Conservation (phyloP, 768 basidiomycete genomes). For the Serendipita sp. region DNA sequence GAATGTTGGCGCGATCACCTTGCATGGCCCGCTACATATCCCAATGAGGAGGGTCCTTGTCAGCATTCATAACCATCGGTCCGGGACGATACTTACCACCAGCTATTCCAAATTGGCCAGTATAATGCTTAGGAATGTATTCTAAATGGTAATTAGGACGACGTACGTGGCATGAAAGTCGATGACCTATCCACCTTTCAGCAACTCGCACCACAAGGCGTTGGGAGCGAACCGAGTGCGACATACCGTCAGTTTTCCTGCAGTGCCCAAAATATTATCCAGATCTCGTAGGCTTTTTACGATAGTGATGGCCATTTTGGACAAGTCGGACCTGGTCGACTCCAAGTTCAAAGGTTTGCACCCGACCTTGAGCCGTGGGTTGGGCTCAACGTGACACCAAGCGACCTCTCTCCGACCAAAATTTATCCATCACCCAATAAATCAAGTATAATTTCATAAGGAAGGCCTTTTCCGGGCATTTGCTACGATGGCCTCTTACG, state of each 20-base stretch:
- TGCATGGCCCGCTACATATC: not conserved
- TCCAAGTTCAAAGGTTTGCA: not conserved
- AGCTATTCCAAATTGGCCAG: not conserved
- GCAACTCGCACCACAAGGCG: too few species aligned
- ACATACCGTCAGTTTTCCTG: not conserved
- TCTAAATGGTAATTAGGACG: not conserved
- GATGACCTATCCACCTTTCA: not conserved
- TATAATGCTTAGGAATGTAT: not conserved
- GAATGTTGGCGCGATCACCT: slow-evolving; percentile 4
- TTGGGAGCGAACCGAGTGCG: not conserved
- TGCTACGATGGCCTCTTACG: not conserved
- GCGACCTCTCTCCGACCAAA: too few species aligned
- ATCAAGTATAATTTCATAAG: not conserved
- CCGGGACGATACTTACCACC: not conserved
- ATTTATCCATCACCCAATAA: not conserved
- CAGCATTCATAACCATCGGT: not conserved
- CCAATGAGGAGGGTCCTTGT: not conserved
- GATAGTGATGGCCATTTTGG: not conserved
- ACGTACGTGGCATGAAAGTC: slow-evolving; percentile 4
- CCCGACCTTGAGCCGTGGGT: not conserved
- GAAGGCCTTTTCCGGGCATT: not conserved
- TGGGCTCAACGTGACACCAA: not conserved
- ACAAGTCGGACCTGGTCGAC: not conserved
- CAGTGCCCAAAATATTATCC: not conserved
- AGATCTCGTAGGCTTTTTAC: not conserved